Evolutionary conservation across 805 yeast genomes (phyloP).

Genomic region (Metschnikowia baotianmanensis): DNA sequence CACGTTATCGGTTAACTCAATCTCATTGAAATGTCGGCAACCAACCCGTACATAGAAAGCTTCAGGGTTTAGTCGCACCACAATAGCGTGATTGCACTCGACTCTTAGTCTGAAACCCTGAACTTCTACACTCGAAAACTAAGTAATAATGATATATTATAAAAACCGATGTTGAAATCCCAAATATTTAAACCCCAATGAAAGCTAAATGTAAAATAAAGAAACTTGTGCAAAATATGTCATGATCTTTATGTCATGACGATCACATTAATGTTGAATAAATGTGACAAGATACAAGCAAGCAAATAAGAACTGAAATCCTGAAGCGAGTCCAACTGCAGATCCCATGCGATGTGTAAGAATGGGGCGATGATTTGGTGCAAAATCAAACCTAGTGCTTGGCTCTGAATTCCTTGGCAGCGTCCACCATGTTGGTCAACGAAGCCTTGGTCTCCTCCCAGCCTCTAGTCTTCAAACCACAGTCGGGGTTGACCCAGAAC

Average conservation of each 20-base stretch:
- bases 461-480: constrained; percentile 99
- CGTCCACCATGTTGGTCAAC: constrained; percentile 97
- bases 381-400: constrained; percentile 29
- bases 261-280: constrained; percentile 51
- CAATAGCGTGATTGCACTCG: no score
- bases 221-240: constrained; percentile 24
- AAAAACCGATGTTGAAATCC: constrained; percentile 51
- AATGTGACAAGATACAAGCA: constrained; percentile 33
- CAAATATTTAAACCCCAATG: constrained; percentile 37
- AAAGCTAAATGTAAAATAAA: constrained; percentile 19
- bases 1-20: no score
- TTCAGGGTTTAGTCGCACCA: no score
- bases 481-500: constrained; percentile 99
- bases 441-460: constrained; percentile 97
- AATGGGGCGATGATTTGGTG: constrained; percentile 10
- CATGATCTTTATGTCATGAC: constrained; percentile 20
- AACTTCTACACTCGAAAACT: no score
- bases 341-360: constrained; percentile 11
- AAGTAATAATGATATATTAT: constrained; percentile 16
- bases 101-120: no score
- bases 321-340: constrained; percentile 27
- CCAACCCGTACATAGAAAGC: no score
- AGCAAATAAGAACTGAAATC: constrained; percentile 42
- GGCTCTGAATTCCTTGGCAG: constrained; percentile 86
- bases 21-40: no score